Base-by-base conservation (phyloP, 2,329 filamentous ascomycete genomes). In the Rhexocercosporidium sp. region DNA sequence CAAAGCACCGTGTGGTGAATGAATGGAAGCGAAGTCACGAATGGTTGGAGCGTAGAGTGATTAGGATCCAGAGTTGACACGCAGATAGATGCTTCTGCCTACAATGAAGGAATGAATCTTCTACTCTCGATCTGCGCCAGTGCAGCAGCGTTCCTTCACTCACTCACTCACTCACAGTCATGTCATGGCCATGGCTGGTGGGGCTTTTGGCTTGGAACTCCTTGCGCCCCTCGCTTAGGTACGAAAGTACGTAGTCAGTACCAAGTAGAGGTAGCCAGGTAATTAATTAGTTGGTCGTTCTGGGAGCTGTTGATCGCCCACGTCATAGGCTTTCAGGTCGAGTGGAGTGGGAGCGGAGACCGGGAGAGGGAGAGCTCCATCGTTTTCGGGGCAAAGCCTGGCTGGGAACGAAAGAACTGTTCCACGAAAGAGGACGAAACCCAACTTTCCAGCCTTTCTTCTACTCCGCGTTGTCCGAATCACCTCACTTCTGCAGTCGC, bases 191-290 rank as follows among this genome's bases (percentile, higher is more conserved):
- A 11, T 31, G 29, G 29, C 29, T n/a, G n/a, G n/a, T n/a, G n/a
- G n/a, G n/a, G n/a, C n/a, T n/a, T n/a, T 56, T 57, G 53, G 53
- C 49, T 31, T 27, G 22, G 29, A 34, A n/a, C 56, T 27, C 34
- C 54, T 29, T 60, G 39, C 56, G 56, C 57, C 57, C 25, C 57
- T 60, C 57, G 57, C 57, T 46, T 59, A 59, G 11, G n/a, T n/a
- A n/a, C n/a, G n/a, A n/a, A n/a, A n/a, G n/a, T n/a, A n/a, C n/a
- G n/a, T n/a, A n/a, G n/a, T n/a, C n/a, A n/a, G n/a, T n/a, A n/a
- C n/a, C n/a, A n/a, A n/a, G n/a, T n/a, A n/a, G n/a, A n/a, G n/a
- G n/a, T n/a, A n/a, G n/a, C n/a, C n/a, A n/a, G n/a, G n/a, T n/a
- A n/a, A n/a, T n/a, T n/a, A n/a, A n/a, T n/a, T n/a, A n/a, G n/a